A percentile compares a stretch with the other conserved stretches of the same genome.
Conservation (phyloP, 352 stramenopile genomes). For the Phytopythium chamaehyphon region DNA sequence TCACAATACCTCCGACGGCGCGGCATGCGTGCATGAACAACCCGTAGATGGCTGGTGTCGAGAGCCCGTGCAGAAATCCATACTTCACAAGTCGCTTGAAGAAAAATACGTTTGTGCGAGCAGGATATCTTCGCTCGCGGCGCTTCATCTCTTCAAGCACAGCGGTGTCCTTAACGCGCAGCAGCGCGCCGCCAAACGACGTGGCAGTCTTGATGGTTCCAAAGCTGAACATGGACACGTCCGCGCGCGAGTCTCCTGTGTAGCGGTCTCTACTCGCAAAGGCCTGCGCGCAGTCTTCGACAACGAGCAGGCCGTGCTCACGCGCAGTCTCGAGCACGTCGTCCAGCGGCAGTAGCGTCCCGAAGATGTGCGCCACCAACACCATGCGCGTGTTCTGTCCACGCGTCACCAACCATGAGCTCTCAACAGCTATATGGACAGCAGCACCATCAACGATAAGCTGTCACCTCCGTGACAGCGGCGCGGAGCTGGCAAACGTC, state of each 20-base stretch:
- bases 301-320: conserved; percentile 47
- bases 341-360: conserved; percentile 56
- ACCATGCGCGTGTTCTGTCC: conserved; percentile 57
- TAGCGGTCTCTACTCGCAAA: conserved; percentile 61
- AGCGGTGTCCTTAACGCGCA: conserved; percentile 50
- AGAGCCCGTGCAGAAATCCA: conserved; percentile 58
- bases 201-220: conserved; percentile 85
- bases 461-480: conserved; percentile 35
- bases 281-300: conserved; percentile 81
- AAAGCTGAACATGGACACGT: conserved; percentile 88
- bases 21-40: conserved; percentile 66
- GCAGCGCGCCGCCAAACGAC: conserved; percentile 67
- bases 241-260: conserved; percentile 49
- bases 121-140: conserved; percentile 55
- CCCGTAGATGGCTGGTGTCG: conserved; percentile 66
- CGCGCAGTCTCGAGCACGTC: conserved; percentile 44
- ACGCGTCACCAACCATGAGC: not conserved
- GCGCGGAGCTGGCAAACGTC: conserved; percentile 40
- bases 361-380: conserved; percentile 82
- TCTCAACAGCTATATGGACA: not conserved
- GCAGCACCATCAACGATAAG: not conserved
- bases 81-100: conserved; percentile 79
- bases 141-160: conserved; percentile 67
- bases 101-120: conserved; percentile 67
- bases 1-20: conserved; percentile 40